Evolutionary conservation across 1,284 basidiomycete genomes (phyloP).

Genomic region (Malassezia nana): DNA sequence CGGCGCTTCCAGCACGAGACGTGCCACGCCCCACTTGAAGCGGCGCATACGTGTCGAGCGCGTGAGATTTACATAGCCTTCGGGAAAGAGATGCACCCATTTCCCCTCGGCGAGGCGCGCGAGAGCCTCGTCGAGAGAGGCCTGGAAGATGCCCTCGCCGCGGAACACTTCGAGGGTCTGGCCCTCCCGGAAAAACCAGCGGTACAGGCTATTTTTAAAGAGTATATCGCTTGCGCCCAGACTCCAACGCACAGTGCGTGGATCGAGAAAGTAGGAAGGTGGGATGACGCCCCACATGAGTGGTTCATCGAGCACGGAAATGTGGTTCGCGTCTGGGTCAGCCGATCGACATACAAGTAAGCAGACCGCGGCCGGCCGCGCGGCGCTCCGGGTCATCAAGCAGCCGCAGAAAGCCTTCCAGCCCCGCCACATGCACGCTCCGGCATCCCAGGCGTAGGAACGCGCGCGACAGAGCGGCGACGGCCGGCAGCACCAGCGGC

Average conservation of each 20-base stretch:
- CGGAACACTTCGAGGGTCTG: conserved; percentile 89
- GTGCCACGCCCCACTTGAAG: conserved; percentile 94
- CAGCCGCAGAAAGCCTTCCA: conserved; percentile 28
- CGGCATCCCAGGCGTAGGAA: conserved; percentile 29
- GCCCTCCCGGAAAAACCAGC: conserved; percentile 68
- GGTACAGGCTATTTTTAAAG: conserved; percentile 70
- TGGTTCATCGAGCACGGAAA: conserved; percentile 42
- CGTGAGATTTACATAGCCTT: conserved; percentile 74
- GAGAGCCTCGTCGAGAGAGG: conserved; percentile 71
- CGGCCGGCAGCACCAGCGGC: conserved; percentile 9
- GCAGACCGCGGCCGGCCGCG: conserved; percentile 23
- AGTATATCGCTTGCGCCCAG: conserved; percentile 85
- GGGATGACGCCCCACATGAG: conserved; percentile 37
- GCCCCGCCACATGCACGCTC: conserved; percentile 30
- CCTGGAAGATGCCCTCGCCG: conserved; percentile 79
- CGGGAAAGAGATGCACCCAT: conserved; percentile 92
- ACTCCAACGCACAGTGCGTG: conserved; percentile 64
- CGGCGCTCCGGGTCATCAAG: conserved; percentile 24
- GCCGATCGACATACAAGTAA: conserved; percentile 25
- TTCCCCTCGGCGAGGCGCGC: conserved; percentile 65
- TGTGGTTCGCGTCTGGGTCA: conserved; percentile 36
- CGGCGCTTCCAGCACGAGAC: conserved; percentile 44
- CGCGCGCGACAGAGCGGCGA: conserved; percentile 26
- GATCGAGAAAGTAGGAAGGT: conserved; percentile 14
- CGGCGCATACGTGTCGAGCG: conserved; percentile 57